Conservation (phyloP, 352 stramenopile species). For the Pythium volutum region DNA sequence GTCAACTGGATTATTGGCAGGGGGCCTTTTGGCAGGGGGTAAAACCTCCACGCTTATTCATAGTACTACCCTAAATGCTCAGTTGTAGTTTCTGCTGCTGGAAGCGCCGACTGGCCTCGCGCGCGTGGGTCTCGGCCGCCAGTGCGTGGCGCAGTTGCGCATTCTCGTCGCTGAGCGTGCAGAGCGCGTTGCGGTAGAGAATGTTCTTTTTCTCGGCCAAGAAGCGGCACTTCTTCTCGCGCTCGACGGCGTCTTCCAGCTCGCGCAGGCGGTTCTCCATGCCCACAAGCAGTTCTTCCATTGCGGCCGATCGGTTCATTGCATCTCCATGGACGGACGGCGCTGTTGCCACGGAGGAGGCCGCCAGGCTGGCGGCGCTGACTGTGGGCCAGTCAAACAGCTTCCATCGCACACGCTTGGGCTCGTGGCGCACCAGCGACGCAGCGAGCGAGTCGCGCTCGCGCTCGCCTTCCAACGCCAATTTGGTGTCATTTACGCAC, state of each 20-base stretch:
- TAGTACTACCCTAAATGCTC: constrained; percentile 43
- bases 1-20: too few relatives aligned
- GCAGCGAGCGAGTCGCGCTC: not conserved
- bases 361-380: not conserved
- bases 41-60: too few relatives aligned
- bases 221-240: constrained; percentile 70
- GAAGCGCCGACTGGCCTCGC: constrained; percentile 26
- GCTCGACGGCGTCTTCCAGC: constrained; percentile 43
- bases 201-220: constrained; percentile 74
- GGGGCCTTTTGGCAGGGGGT: too few relatives aligned
- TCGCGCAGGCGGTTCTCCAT: constrained; percentile 30
- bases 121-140: constrained; percentile 12
- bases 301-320: constrained; percentile 12
- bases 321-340: constrained; percentile 1
- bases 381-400: constrained; percentile 20
- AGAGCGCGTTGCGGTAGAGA: constrained; percentile 65
- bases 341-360: not conserved
- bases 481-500: not conserved
- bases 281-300: constrained; percentile 26
- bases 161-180: constrained; percentile 57
- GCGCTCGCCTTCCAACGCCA: not conserved
- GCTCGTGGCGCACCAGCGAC: not conserved
- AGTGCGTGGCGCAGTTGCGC: constrained; percentile 41
- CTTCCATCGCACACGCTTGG: constrained; percentile 18
- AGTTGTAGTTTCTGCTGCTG: constrained; percentile 36